These are phyloP conservation scores for Haplosporangium sp. DNA, from an alignment of 371 early-diverging fungal genomes.

Conservation along the genomic window DNA sequence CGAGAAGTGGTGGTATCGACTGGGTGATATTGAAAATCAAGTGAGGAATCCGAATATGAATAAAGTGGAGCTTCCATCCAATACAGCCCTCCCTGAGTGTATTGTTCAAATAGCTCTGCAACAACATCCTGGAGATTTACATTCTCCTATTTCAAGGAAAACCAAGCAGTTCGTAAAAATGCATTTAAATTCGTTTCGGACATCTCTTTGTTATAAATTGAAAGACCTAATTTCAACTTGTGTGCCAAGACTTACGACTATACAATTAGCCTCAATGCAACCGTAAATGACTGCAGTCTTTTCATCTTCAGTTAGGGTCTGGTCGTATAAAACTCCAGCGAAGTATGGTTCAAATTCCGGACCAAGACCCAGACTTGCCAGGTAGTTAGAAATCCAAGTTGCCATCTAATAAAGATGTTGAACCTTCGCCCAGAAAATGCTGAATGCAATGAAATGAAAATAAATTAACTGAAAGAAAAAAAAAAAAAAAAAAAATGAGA, in stretches of 20 bases:
- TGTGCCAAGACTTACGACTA: constrained; percentile 16
- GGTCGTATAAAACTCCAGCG: constrained; percentile 36
- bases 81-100: constrained; percentile 36
- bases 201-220: not conserved
- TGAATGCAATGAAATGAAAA: not conserved
- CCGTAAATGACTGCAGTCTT: constrained; percentile 46
- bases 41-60: constrained; percentile 5
- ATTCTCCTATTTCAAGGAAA: constrained; percentile 20
- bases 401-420: constrained; percentile 24
- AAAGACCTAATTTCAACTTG: not conserved
- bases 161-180: not conserved
- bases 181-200: too few species aligned
- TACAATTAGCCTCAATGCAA: constrained; percentile 38
- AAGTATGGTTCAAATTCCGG: constrained; percentile 46
- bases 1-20: constrained; percentile 3
- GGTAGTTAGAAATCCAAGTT: constrained; percentile 52
- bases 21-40: constrained; percentile 33
- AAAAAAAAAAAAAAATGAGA: not conserved
- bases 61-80: constrained; percentile 44
- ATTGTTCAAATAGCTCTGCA: constrained; percentile 48
- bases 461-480: not conserved
- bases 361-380: constrained; percentile 42
- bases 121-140: constrained; percentile 52
- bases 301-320: constrained; percentile 45
- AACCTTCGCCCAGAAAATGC: not conserved